phyloP scores from a whole-genome alignment of 164 flowering plant genomes.

The Sedum album region DNA sequence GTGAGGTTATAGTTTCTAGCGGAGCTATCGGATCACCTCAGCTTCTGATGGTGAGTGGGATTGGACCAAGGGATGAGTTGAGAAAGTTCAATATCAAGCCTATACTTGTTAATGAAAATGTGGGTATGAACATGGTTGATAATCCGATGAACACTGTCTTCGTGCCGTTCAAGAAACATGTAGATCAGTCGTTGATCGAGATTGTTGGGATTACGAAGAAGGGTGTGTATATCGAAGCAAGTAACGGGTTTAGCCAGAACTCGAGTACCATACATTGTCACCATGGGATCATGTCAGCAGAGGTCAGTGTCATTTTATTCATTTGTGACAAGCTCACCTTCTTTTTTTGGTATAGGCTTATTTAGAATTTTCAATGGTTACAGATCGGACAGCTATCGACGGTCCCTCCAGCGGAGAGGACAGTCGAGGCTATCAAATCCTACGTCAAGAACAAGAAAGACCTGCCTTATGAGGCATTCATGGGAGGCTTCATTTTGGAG shows the following conservation, averaged over 20 bases:
- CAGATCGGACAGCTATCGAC: constrained; percentile 90
- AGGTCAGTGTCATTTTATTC: constrained; percentile 36
- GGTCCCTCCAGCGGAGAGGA: constrained; percentile 60
- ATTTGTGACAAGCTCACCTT: background rate
- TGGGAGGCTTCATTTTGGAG: constrained; percentile 78
- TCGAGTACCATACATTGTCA: constrained; percentile 57
- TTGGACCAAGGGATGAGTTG: constrained; percentile 69
- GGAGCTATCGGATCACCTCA: constrained; percentile 98
- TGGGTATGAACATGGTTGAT: constrained; percentile 83
- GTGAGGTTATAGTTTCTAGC: constrained; percentile 64
- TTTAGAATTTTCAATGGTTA: background rate
- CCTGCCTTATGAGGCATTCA: constrained; percentile 59
- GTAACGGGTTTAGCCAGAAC: constrained; percentile 83
- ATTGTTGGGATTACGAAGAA: constrained; percentile 85
- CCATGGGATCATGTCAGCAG: constrained; percentile 86
- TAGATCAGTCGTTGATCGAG: constrained; percentile 67
- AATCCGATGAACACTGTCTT: constrained; percentile 82
- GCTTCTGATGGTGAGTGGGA: constrained; percentile 72
- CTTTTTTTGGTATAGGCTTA: background rate
- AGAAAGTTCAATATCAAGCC: constrained; percentile 47
- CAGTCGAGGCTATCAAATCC: constrained; percentile 32
- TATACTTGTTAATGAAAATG: constrained; percentile 46
- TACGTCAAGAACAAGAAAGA: constrained; percentile 29
- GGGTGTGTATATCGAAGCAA: constrained; percentile 86
- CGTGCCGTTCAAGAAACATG: constrained; percentile 45